phyloP scores from a whole-genome alignment of 139 green algal species.

The Chlorella sp. region DNA sequence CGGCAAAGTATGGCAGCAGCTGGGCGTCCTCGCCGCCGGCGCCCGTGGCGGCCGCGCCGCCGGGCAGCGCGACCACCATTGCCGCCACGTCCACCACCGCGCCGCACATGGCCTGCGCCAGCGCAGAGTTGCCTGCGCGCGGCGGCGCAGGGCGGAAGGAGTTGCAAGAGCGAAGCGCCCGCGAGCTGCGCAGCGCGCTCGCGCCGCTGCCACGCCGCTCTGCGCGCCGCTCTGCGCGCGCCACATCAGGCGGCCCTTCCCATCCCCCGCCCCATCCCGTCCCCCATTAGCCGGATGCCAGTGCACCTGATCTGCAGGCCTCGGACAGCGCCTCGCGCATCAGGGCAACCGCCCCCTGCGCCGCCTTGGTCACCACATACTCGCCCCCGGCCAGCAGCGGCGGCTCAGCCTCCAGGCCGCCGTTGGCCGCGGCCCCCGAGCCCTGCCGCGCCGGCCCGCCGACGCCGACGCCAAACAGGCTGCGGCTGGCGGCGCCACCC shows the following conservation, averaged over 20 bases:
- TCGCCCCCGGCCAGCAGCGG: background rate
- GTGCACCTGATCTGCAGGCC: constrained; percentile 14
- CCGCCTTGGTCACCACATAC: constrained; percentile 32
- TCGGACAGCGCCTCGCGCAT: constrained; percentile 33
- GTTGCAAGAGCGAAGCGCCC: background rate
- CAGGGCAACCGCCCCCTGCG: constrained; percentile 27
- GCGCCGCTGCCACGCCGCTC: too few species aligned
- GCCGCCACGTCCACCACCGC: constrained; percentile 44
- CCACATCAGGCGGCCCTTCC: background rate
- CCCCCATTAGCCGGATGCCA: background rate
- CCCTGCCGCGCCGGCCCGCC: background rate
- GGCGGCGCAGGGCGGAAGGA: background rate
- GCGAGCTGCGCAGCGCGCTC: too few species aligned
- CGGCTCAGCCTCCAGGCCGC: constrained; percentile 3
- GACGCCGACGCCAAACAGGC: constrained; percentile 6
- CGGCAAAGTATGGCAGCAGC: constrained; percentile 44
- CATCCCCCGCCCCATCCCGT: background rate
- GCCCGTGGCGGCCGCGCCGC: background rate
- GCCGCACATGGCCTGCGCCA: constrained; percentile 42
- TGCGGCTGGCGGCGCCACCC: background rate
- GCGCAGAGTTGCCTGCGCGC: constrained; percentile 22
- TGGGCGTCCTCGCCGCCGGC: background rate
- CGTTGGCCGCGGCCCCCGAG: background rate
- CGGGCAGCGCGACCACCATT: constrained; percentile 13
- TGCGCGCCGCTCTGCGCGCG: background rate